Conservation (phyloP, 352 stramenopile genomes). For the Pythium pyrilobum region DNA sequence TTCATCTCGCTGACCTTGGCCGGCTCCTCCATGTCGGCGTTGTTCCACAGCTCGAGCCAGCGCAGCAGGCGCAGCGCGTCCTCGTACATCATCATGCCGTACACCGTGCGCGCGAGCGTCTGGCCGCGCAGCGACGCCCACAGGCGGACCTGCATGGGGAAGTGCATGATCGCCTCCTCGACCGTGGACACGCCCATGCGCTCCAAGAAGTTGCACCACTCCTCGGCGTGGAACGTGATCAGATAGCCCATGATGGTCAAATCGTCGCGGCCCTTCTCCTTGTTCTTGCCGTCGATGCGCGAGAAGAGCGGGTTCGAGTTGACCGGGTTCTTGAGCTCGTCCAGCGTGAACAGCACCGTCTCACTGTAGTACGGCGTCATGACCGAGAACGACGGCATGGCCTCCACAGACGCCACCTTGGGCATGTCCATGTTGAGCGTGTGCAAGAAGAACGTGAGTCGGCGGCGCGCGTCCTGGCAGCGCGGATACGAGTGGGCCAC, state of each 20-base stretch:
- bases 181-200: conserved; percentile 61
- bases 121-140: conserved; percentile 84
- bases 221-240: conserved; percentile 83
- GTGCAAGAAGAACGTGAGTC: conserved; percentile 86
- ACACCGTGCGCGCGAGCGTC: conserved; percentile 80
- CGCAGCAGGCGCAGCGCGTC: conserved; percentile 78
- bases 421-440: conserved; percentile 84
- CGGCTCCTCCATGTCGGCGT: conserved; percentile 50
- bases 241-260: conserved; percentile 87
- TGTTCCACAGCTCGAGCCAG: conserved; percentile 78
- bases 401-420: conserved; percentile 59
- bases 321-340: conserved; percentile 83
- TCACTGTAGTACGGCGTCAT: conserved; percentile 89
- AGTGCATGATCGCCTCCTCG: conserved; percentile 62
- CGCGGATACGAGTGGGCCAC: conserved; percentile 65
- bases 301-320: conserved; percentile 78
- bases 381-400: conserved; percentile 86
- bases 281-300: conserved; percentile 66
- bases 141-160: conserved; percentile 69
- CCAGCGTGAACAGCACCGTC: conserved; percentile 79
- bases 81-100: conserved; percentile 90
- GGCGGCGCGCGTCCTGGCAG: conserved; percentile 76
- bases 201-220: conserved; percentile 88
- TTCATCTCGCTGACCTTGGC: conserved; percentile 81
- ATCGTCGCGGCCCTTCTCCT: conserved; percentile 65